Conservation (phyloP, 129 eudicot genomes). For the Escallonia herrerae region DNA sequence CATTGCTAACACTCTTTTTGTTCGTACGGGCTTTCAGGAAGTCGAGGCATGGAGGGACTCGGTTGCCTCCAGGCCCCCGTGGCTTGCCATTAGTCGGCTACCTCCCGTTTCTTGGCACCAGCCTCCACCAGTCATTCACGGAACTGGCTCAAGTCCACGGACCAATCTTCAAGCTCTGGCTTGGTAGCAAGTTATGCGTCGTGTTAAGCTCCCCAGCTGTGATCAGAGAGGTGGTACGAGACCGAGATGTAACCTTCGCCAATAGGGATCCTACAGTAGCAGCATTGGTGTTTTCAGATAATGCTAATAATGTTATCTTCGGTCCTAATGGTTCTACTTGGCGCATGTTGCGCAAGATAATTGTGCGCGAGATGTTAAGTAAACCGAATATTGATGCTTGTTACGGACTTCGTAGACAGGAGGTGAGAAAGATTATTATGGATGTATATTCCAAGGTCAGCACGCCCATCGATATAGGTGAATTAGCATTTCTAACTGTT, state of each 20-base stretch:
- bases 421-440: neutral
- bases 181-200: conserved; percentile 19
- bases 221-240: too few relatives aligned
- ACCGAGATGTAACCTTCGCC: conserved; percentile 22
- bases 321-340: conserved; percentile 7
- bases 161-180: too few relatives aligned
- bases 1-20: too few relatives aligned
- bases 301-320: conserved; percentile 16
- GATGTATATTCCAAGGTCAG: neutral
- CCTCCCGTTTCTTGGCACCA: too few relatives aligned
- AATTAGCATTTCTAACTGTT: conserved; percentile 23
- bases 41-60: too few relatives aligned
- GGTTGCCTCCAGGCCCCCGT: too few relatives aligned
- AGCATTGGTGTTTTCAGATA: conserved; percentile 10
- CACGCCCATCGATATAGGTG: neutral
- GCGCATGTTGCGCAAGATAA: conserved; percentile 20
- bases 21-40: too few relatives aligned
- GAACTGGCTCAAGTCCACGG: too few relatives aligned
- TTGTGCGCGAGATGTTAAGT: conserved; percentile 24
- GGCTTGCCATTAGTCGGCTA: too few relatives aligned
- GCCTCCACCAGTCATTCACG: neutral
- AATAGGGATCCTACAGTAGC: conserved; percentile 11
- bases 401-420: conserved; percentile 2
- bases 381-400: too few relatives aligned
- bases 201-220: conserved; percentile 19